Evolutionary conservation across 2,329 filamentous ascomycete species (phyloP).

Genomic region (Curvularia sp.): DNA sequence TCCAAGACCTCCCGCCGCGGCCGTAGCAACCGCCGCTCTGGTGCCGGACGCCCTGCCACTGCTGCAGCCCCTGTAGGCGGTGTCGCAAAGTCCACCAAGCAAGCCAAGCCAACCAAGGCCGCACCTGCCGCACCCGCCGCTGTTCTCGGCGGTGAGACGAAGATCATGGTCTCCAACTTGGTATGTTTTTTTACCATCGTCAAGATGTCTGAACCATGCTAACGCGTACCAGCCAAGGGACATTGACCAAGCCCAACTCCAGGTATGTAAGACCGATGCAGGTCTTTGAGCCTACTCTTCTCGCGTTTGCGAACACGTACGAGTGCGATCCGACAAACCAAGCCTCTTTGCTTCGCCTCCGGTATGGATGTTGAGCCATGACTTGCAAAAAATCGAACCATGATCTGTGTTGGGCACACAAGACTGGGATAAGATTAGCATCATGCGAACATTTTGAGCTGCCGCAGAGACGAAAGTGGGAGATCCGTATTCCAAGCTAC

Average conservation of each 20-base stretch:
- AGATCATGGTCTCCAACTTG: conserved; percentile 98
- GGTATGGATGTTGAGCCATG: conserved; percentile 39
- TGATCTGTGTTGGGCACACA: conserved; percentile 42
- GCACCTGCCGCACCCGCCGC: conserved; percentile 69
- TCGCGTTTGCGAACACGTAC: conserved; percentile 42
- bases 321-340: conserved; percentile 44
- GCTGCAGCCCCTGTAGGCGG: conserved; percentile 79
- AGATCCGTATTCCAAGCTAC: conserved; percentile 25
- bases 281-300: conserved; percentile 52
- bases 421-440: conserved; percentile 41
- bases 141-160: conserved; percentile 75
- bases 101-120: conserved; percentile 65
- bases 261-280: conserved; percentile 93
- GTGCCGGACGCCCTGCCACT: conserved; percentile 60
- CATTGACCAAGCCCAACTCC: conserved; percentile 96
- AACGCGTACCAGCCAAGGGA: conserved; percentile 79
- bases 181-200: conserved; percentile 64
- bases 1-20: conserved; percentile 56
- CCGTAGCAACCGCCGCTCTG: conserved; percentile 55
- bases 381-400: conserved; percentile 38
- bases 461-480: conserved; percentile 38
- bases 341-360: conserved; percentile 25
- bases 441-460: conserved; percentile 40
- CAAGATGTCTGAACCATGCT: conserved; percentile 46
- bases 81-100: conserved; percentile 76